These are phyloP conservation scores for Fagus crenata DNA, from an alignment of 306 rosid genomes.

Conservation along the genomic window DNA sequence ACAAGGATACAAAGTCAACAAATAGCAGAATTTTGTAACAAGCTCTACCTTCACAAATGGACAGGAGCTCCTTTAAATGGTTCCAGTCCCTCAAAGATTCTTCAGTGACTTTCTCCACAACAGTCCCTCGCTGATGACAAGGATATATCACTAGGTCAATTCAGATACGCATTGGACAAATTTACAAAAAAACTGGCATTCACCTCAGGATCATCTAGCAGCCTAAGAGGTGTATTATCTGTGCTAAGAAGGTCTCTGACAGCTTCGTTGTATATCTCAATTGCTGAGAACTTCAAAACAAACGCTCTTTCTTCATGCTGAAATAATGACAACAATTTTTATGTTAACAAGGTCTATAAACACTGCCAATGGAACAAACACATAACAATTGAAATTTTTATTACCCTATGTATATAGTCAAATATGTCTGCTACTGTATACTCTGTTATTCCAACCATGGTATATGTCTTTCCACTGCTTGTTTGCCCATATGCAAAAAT, in stretches of 20 bases:
- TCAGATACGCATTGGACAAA: conserved; percentile 21
- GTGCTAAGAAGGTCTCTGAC: conserved; percentile 92
- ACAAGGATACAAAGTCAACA: conserved; percentile 10
- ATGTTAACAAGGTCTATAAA: conserved; percentile 29
- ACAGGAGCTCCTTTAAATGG: conserved; percentile 80
- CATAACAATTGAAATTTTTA: conserved; percentile 9
- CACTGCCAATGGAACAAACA: conserved; percentile 17
- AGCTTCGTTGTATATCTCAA: conserved; percentile 97
- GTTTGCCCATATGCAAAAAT: conserved; percentile 99
- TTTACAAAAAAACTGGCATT: conserved; percentile 20
- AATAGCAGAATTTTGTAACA: conserved; percentile 27
- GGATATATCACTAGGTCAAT: conserved; percentile 29
- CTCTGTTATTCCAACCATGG: conserved; percentile 97
- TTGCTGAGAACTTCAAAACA: conserved; percentile 84
- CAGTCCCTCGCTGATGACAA: conserved; percentile 70
- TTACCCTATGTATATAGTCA: conserved; percentile 80
- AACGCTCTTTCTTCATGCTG: conserved; percentile 99
- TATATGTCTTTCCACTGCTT: conserved; percentile 98
- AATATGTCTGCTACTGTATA: conserved; percentile 86
- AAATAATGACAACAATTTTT: conserved; percentile 21
- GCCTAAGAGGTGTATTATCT: conserved; percentile 78
- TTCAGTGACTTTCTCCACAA: conserved; percentile 90
- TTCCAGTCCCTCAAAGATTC: conserved; percentile 84
- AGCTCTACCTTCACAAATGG: conserved; percentile 84
- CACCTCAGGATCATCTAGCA: conserved; percentile 99